Conservation (phyloP, 2,329 filamentous ascomycete species). For the Ascochyta clinopodiicola region DNA sequence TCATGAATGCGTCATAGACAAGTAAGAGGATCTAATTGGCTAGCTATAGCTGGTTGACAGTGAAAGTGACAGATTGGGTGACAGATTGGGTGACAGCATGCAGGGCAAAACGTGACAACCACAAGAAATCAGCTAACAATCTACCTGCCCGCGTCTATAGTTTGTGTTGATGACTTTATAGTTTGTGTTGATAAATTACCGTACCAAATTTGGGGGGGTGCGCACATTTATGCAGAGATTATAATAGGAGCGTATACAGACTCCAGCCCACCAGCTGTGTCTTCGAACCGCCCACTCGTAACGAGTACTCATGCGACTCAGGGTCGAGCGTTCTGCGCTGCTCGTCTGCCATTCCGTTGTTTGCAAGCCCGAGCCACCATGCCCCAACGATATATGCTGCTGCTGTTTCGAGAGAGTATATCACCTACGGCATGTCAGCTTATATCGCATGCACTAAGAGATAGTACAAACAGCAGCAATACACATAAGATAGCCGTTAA, state of each 20-base stretch:
- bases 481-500: conserved; percentile 67
- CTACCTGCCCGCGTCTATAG: too few species aligned
- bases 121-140: too few species aligned
- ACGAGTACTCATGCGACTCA: conserved; percentile 54
- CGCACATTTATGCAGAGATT: too few species aligned
- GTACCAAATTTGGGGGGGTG: too few species aligned
- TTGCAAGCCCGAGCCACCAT: conserved; percentile 58
- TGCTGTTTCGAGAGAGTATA: conserved; percentile 60
- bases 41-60: too few species aligned
- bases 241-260: conserved; percentile 58
- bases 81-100: too few species aligned
- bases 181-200: too few species aligned
- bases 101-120: too few species aligned
- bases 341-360: conserved; percentile 43
- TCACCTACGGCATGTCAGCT: conserved; percentile 46
- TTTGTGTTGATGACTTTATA: too few species aligned
- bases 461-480: conserved; percentile 56
- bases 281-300: conserved; percentile 61
- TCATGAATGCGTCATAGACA: too few species aligned
- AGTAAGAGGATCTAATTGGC: too few species aligned
- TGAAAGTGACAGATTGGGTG: too few species aligned
- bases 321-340: conserved; percentile 56
- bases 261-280: conserved; percentile 63
- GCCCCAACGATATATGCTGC: conserved; percentile 59
- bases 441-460: neutral